A percentile compares a stretch with the other conserved stretches of the same genome.
These are phyloP conservation scores for Termitomyces sp. DNA, from an alignment of 768 basidiomycete species.

Conservation along the genomic window DNA sequence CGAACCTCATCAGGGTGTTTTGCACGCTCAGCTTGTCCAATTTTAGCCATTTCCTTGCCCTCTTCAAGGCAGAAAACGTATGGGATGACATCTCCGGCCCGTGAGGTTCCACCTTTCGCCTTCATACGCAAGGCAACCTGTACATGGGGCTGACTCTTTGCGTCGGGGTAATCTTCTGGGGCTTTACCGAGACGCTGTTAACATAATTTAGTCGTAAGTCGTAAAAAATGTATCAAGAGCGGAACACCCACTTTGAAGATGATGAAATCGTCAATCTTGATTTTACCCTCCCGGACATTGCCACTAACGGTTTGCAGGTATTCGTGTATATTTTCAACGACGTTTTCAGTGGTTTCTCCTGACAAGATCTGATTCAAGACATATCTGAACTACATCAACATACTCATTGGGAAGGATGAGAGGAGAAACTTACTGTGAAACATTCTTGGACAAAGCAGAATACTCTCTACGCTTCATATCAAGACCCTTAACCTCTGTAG, in stretches of 20 bases:
- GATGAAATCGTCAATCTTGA: slow-evolving; percentile 90
- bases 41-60: slow-evolving; percentile 64
- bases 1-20: slow-evolving; percentile 92
- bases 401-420: not conserved
- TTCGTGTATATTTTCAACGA: slow-evolving; percentile 89
- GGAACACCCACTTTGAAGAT: slow-evolving; percentile 73
- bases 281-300: slow-evolving; percentile 69
- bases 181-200: slow-evolving; percentile 88
- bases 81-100: slow-evolving; percentile 88
- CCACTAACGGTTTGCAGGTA: slow-evolving; percentile 75
- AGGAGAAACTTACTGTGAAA: slow-evolving; percentile 69
- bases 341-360: slow-evolving; percentile 83
- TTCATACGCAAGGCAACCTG: slow-evolving; percentile 93
- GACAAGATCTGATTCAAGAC: slow-evolving; percentile 88
- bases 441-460: slow-evolving; percentile 83
- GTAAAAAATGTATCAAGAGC: not conserved
- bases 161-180: slow-evolving; percentile 95
- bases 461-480: slow-evolving; percentile 99
- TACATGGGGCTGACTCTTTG: slow-evolving; percentile 92
- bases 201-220: not conserved
- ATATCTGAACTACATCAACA: slow-evolving; percentile 46
- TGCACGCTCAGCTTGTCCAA: slow-evolving; percentile 83
- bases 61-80: slow-evolving; percentile 88
- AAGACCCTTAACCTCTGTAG: slow-evolving; percentile 90
- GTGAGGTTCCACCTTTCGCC: slow-evolving; percentile 71